Evolutionary conservation across 1,284 basidiomycete genomes (phyloP), one percentile per base, ranked within the genome.

Genomic region (Leccinum solheimii): DNA sequence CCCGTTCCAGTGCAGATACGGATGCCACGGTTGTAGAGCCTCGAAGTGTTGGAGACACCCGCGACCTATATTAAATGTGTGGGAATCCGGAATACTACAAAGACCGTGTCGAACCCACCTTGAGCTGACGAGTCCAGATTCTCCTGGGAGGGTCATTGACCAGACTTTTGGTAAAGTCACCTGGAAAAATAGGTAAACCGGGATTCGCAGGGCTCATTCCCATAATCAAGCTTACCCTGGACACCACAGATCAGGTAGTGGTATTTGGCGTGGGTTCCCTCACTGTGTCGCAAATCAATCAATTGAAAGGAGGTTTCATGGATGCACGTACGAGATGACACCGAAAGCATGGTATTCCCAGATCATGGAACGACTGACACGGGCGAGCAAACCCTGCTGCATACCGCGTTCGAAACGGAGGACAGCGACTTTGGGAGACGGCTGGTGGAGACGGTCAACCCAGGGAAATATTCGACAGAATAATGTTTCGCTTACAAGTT

Each of bases 211-310:
- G 49, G 48, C 36, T 58, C 23, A 30, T 53, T 30, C 21, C 19
- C 40, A 13, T 27, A 23, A 59, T 14, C 9, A 52, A 63, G 58
- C 58, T 34, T 64, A 81, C 86, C 88, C 79, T 90, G 88, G 53
- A 91, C 89, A 74, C 88, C 90, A 66, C 85, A 87, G 63, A 91
- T 86, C 80, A 91, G 76, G 75, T 89, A 91, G 73, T 91, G 90
- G 67, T 87, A 85, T 67, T 87, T 83, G 11, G 89, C 82, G 62
- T 89, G 81, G 5, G 78, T 81, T 26, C 87, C 86, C 72, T 90
- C 89, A 30, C 87, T 90, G 64, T 61, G 23, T 23, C 5, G 50
- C 36, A 16, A 16, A 14, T 36, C 61, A 57, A 61, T 68, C 65
- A 67, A 7, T 26, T 26, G 55, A 56, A 43, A 56, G 23, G 21